Evolutionary conservation across 2,329 filamentous ascomycete genomes (phyloP), one percentile per base, ranked within the genome.

Genomic region (Botrytis cinerea): DNA sequence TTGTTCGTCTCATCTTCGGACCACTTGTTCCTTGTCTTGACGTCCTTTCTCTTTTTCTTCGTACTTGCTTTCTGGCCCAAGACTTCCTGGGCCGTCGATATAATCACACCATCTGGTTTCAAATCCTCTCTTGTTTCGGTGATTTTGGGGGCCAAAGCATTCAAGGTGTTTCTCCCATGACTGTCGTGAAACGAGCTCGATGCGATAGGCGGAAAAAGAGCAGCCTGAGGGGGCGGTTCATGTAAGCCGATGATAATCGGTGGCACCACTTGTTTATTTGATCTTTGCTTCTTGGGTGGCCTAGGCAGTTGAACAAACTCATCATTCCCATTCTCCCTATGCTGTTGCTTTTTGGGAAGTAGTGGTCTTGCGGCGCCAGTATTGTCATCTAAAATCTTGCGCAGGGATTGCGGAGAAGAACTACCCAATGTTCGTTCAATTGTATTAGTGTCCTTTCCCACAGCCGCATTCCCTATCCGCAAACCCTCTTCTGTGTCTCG

Each of bases 211-310:
- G 89, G 89, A 75, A 91, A 90, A n/a, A 90, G 82, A 60, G 87
- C 67, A n/a, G 87, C 86, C 74, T 81, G 79, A 5, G 87, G 88
- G 3, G 89, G 89, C 2, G 89, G 89, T 76, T 90, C 87, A 76
- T 88, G 86, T 8, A 91, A 83, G 68, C 89, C 89, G 74, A 89
- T 90, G 79, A 91, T 91, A 75, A 91, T 91, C 71, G 89, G 89
- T 14, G 89, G 89, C 79, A 89, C 87, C 68, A 86, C 83, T 77
- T 88, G 86, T 20, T 85, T 83, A 4, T 81, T 76, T 25, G 89
- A 86, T 79, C 89, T 90, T 77, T 89, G 88, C 79, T 90, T 91
- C 83, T 90, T 90, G 66, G 88, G 84, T 4, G 89, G 89, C 78
- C 91, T 88, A 1, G 89, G 89, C 25, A 91, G 83, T 79, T 91